Evolutionary conservation across 768 basidiomycete species (phyloP).

Genomic region (Mycena rebaudengoi): DNA sequence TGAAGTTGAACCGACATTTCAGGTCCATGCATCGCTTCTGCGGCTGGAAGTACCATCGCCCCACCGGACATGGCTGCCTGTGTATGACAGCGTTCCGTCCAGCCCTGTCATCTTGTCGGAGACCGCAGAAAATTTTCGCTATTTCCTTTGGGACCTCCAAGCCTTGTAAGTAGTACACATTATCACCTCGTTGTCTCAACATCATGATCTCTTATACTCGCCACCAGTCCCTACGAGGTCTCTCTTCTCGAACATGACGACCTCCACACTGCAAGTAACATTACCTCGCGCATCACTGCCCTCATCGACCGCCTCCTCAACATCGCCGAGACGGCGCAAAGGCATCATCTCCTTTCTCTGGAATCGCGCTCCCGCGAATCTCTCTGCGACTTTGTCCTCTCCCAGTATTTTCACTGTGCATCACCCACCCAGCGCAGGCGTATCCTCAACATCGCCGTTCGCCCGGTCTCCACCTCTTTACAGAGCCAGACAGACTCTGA

Average conservation of each 20-base stretch:
- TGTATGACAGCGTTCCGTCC: conserved; percentile 37
- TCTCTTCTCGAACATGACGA: conserved; percentile 27
- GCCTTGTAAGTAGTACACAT: conserved; percentile 53
- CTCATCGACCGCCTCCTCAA: conserved; percentile 53
- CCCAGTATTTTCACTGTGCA: conserved; percentile 34
- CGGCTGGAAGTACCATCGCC: conserved; percentile 52
- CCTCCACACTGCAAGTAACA: no score
- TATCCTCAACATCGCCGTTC: conserved; percentile 60
- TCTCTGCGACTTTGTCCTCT: conserved; percentile 12
- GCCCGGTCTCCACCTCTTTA: conserved; percentile 51
- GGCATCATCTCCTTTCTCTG: conserved; percentile 56
- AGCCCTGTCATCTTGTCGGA: conserved; percentile 41
- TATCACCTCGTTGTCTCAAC: background rate
- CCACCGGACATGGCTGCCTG: conserved; percentile 26
- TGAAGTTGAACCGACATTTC: background rate
- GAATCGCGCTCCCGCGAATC: conserved; percentile 53
- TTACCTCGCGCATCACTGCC: conserved; percentile 25
- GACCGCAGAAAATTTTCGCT: conserved; percentile 53
- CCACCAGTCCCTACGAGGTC: conserved; percentile 47
- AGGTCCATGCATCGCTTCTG: conserved; percentile 59
- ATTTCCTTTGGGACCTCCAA: conserved; percentile 59
- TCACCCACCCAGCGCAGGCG: conserved; percentile 44
- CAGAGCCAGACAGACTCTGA: background rate
- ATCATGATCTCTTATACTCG: background rate
- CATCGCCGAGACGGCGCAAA: conserved; percentile 54